Evolutionary conservation across 1,139 yeast genomes (phyloP), one percentile per base, ranked within the genome.

Genomic region (Geotrichum restrictum): DNA sequence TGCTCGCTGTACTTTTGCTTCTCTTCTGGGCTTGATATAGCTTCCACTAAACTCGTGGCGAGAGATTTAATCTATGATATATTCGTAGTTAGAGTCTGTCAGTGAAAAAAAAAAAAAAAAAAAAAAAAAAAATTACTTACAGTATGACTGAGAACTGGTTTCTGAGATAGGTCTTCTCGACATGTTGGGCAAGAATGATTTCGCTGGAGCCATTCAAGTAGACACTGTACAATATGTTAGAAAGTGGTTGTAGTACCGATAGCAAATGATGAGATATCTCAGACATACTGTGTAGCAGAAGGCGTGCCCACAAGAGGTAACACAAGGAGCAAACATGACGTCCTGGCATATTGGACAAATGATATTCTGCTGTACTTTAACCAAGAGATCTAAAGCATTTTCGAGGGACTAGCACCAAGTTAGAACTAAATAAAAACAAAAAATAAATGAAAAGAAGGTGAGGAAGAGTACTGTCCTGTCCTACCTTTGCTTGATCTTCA

Each of bases 301-400:
- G 1, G 69, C 60, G 49, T 69, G 72, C 2, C 72, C 72, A 53
- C 72, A 69, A 29, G 62, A 56, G 10, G 70, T 66, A 14, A 64
- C 61, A 48, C 60, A 60, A 11, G 72, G 72, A 34, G 60, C 61
- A 39, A 61, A 66, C 62, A 69, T 63, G 18, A 64, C 59, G 19
- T 67, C 67, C 48, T 66, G 70, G 56, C 72, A 69, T 27, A 69
- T 62, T 11, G 68, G 62, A 53, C 72, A 69, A 5, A 60, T 56
- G 39, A 68, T 40, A 18, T 56, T 53, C 31, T 60, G 59, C 49
- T 62, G 63, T 32, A 62, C 52, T 45, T 54, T 49, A 36, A 56
- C 24, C 14, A 62, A 48, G 19, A 54, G 37, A 10, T 54, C 51
- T 16, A 59, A 38, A 39, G 54, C 41, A 7, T 46, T 22, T 7